Conservation (phyloP, 192 early-diverging fungal species). For the Thamnidium elegans region DNA sequence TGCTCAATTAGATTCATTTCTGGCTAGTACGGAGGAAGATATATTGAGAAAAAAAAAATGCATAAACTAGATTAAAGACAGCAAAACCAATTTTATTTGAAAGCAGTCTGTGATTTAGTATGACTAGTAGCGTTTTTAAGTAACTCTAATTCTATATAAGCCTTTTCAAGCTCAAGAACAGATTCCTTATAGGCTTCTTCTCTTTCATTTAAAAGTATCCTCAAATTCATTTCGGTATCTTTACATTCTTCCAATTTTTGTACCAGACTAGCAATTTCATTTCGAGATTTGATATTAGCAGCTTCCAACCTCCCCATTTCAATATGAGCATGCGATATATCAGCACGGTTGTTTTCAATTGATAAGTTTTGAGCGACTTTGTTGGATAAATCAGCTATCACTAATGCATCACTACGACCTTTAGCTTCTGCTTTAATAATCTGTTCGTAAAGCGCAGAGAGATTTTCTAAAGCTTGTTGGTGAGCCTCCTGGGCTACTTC, state of each 20-base stretch:
- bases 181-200: constrained; percentile 39
- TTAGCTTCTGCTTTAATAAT: constrained; percentile 41
- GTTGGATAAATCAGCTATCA: constrained; percentile 24
- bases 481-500: constrained; percentile 54
- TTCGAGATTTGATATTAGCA: constrained; percentile 41
- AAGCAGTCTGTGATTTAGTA: not conserved
- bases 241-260: constrained; percentile 39
- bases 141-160: constrained; percentile 43
- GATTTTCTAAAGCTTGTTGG: constrained; percentile 41
- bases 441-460: constrained; percentile 41
- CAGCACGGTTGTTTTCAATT: constrained; percentile 6
- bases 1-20: too few species aligned
- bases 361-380: constrained; percentile 16
- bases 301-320: constrained; percentile 49
- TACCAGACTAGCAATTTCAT: constrained; percentile 41
- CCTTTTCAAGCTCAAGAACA: constrained; percentile 40
- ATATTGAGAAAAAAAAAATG: too few species aligned
- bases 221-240: constrained; percentile 38
- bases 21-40: too few species aligned
- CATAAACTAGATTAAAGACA: not conserved
- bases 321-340: constrained; percentile 41
- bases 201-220: constrained; percentile 38
- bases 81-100: not conserved
- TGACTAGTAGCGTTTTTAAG: constrained; percentile 32
- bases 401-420: constrained; percentile 35